These are phyloP conservation scores for Tilletia walkeri DNA, from an alignment of 1,284 basidiomycete species.

Conservation along the genomic window DNA sequence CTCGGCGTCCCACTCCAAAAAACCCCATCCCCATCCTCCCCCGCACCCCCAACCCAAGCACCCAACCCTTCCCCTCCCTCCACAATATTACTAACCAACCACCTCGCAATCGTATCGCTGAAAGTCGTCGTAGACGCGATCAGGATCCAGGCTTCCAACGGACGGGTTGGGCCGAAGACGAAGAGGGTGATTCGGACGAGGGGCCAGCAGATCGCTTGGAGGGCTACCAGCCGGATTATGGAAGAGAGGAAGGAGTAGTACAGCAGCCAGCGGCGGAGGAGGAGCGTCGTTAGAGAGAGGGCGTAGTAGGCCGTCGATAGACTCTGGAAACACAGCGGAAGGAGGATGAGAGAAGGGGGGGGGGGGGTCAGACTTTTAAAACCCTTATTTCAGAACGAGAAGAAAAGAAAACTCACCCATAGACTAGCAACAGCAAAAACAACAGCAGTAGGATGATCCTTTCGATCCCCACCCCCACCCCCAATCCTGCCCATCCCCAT, in stretches of 20 bases:
- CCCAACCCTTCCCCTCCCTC: conserved; percentile 29
- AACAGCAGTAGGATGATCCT: conserved; percentile 24
- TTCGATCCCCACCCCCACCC: neutral
- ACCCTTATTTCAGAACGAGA: no score
- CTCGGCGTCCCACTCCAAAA: no score
- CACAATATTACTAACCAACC: conserved; percentile 54
- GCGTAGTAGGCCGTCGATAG: conserved; percentile 78
- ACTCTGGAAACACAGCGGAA: conserved; percentile 28
- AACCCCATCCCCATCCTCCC: conserved; percentile 21
- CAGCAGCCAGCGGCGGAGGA: conserved; percentile 73
- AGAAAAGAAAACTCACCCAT: conserved; percentile 24
- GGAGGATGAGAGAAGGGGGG: neutral
- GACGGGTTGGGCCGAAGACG: conserved; percentile 67
- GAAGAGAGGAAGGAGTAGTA: conserved; percentile 78
- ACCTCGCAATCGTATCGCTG: conserved; percentile 49
- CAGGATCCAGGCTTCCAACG: conserved; percentile 73
- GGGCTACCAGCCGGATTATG: conserved; percentile 74
- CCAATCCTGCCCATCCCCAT: neutral
- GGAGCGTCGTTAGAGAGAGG: conserved; percentile 72
- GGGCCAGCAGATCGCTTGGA: conserved; percentile 83
- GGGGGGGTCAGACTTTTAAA: no score
- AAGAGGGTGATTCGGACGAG: conserved; percentile 74
- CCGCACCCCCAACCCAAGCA: conserved; percentile 30
- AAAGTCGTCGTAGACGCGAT: conserved; percentile 71
- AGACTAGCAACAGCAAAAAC: conserved; percentile 41